A percentile compares a stretch with the other conserved stretches of the same genome.
These are phyloP conservation scores for Alternaria alternata DNA, from an alignment of 2,329 filamentous ascomycete genomes.

Conservation along the genomic window DNA sequence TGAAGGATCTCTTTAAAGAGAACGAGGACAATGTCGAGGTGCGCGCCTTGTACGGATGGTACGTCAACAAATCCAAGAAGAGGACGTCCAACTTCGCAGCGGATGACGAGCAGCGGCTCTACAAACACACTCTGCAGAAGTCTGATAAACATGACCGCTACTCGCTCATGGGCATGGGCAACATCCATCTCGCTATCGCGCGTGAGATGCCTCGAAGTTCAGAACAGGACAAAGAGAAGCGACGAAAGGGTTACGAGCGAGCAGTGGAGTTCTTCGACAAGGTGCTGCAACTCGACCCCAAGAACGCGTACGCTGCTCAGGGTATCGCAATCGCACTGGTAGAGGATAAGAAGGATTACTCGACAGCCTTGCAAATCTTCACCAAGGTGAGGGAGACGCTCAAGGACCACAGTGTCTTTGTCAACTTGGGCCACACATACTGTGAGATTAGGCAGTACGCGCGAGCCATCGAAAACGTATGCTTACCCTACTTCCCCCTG, in stretches of 20 bases:
- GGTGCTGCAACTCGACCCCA: slow-evolving; percentile 90
- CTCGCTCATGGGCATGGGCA: slow-evolving; percentile 95
- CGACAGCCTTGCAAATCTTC: slow-evolving; percentile 83
- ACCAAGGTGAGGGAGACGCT: slow-evolving; percentile 90
- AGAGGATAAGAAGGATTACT: slow-evolving; percentile 91
- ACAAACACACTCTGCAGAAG: slow-evolving; percentile 93
- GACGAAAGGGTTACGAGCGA: slow-evolving; percentile 84
- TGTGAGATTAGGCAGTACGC: slow-evolving; percentile 88
- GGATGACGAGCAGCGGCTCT: slow-evolving; percentile 90
- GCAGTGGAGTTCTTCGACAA: slow-evolving; percentile 99
- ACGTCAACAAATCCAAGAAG: slow-evolving; percentile 88
- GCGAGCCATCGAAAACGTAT: slow-evolving; percentile 83
- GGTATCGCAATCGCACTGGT: slow-evolving; percentile 93
- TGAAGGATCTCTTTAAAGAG: slow-evolving; percentile 84
- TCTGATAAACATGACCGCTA: slow-evolving; percentile 97
- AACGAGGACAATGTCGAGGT: slow-evolving; percentile 89
- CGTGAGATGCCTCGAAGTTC: slow-evolving; percentile 93
- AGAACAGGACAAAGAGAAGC: slow-evolving; percentile 89
- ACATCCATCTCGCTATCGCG: slow-evolving; percentile 85
- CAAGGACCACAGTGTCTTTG: slow-evolving; percentile 84
- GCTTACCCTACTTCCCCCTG: slow-evolving; percentile 23
- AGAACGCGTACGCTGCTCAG: slow-evolving; percentile 95
- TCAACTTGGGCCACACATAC: slow-evolving; percentile 94
- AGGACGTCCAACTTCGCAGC: slow-evolving; percentile 81
- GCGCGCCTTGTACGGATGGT: slow-evolving; percentile 93